Base-by-base conservation (phyloP, 2,329 filamentous ascomycete species). In the Chrysoporthe deuterocubensis region DNA sequence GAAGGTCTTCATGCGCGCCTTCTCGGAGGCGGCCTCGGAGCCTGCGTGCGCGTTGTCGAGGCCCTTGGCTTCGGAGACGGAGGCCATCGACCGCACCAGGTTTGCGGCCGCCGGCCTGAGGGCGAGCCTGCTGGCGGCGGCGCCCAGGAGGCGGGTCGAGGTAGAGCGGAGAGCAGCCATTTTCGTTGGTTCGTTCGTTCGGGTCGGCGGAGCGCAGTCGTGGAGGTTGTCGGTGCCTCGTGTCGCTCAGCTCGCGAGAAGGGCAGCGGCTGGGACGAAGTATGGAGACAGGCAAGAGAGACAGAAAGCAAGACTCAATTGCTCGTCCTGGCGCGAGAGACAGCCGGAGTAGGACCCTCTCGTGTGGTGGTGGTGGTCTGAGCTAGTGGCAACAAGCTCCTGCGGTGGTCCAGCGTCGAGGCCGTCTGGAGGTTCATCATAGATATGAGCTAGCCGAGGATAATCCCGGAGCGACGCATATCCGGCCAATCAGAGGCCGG, bases 1-100 rank as follows among this genome's bases (percentile, higher is more conserved):
- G 89, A 99, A 99, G 63, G 92, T 94, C 90, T 97, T 98, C 83
- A 92, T 89, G 75, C 84, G 85, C 66, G 91, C 85, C 74, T 92
- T 86, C 73, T 88, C 81, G 67, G 87, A 82, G 62, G 87, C 86
- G 61, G 88, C 85, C 46, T 46, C 59, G 34, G 56, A 37, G 44
- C 62, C 43, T 7, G 69, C 64, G 57, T 70, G 62, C 34, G 69
- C 67, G 4, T 65, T 44, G 46, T 69, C 64, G n/a, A 70, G 67
- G 37, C 64, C 64, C 50, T 70, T 66, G 43, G 88, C 85, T 78
- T 90, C 80, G 76, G 81, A 82, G 71, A 87, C 81, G 2, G 85
- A 82, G 66, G 86, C 86, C 82, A 88, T 86, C 69, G 83, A 82
- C 70, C 85, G 84, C 62, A 81, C 74, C 72, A 83, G 81, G 74